Evolutionary conservation across 2,329 filamentous ascomycete species (phyloP).

Genomic region (Exophiala xenobiotica): DNA sequence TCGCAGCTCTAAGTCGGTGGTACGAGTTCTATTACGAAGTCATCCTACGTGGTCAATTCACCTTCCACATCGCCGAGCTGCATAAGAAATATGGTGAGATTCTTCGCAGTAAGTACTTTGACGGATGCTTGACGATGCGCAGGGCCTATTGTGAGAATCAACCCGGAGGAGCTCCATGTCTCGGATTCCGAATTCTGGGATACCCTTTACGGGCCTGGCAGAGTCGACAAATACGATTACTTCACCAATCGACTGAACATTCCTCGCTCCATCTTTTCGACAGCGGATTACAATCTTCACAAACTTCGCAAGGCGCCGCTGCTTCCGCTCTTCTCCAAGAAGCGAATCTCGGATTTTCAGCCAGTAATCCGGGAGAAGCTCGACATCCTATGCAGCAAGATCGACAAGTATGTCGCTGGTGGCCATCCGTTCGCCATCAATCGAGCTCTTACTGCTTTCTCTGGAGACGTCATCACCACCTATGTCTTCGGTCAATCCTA

Average conservation of each 20-base stretch:
- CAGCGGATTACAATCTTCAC: slow-evolving; percentile 28
- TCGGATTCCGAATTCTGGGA: slow-evolving; percentile 35
- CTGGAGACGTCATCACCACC: background rate
- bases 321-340: slow-evolving; percentile 27
- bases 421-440: background rate
- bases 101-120: background rate
- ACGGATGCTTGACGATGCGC: background rate
- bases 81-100: slow-evolving; percentile 36
- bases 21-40: slow-evolving; percentile 38
- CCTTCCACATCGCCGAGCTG: slow-evolving; percentile 37
- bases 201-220: slow-evolving; percentile 31
- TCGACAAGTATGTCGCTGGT: background rate
- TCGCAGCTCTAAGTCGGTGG: slow-evolving; percentile 34
- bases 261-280: slow-evolving; percentile 20
- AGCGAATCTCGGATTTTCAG: slow-evolving; percentile 20
- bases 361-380: slow-evolving; percentile 28
- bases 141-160: slow-evolving; percentile 36
- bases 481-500: background rate
- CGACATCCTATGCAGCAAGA: slow-evolving; percentile 15
- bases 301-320: slow-evolving; percentile 22
- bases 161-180: slow-evolving; percentile 36
- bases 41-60: slow-evolving; percentile 34
- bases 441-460: background rate
- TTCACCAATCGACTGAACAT: slow-evolving; percentile 12
- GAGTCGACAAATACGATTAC: slow-evolving; percentile 8